These are phyloP conservation scores for Nepenthes alata DNA, from an alignment of 179 eudicot species.

Conservation along the genomic window DNA sequence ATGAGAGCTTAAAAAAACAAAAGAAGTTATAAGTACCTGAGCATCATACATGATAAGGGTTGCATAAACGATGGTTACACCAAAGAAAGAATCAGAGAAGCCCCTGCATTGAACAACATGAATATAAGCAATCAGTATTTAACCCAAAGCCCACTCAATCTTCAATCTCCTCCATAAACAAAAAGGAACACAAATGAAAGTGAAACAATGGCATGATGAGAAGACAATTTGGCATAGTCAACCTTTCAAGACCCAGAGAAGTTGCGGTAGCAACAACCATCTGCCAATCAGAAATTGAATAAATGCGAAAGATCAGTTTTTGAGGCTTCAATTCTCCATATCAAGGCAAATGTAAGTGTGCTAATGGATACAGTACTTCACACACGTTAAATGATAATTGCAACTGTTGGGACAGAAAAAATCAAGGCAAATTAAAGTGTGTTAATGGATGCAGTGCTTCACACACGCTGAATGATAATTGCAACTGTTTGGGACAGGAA, in stretches of 20 bases:
- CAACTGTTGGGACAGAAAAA: too few relatives aligned
- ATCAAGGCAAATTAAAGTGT: too few relatives aligned
- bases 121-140: background rate
- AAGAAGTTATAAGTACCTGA: slow-evolving; percentile 40
- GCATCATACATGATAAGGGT: slow-evolving; percentile 83
- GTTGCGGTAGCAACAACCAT: slow-evolving; percentile 55
- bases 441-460: too few relatives aligned
- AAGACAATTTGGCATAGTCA: slow-evolving; percentile 1
- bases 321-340: background rate
- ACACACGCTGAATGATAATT: too few relatives aligned
- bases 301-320: background rate
- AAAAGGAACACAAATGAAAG: background rate
- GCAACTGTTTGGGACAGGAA: too few relatives aligned
- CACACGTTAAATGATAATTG: too few relatives aligned
- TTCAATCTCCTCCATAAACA: slow-evolving; percentile 1
- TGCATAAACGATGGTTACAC: slow-evolving; percentile 79
- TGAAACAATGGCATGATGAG: background rate
- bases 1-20: background rate
- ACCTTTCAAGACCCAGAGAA: slow-evolving; percentile 78
- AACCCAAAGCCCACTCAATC: background rate
- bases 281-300: background rate
- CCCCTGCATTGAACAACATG: slow-evolving; percentile 46
- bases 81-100: slow-evolving; percentile 72
- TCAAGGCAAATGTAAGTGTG: too few relatives aligned
- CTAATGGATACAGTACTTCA: too few relatives aligned